These are phyloP conservation scores for Hanseniaspora sp. DNA, from an alignment of 1,139 yeast species.

Conservation along the genomic window DNA sequence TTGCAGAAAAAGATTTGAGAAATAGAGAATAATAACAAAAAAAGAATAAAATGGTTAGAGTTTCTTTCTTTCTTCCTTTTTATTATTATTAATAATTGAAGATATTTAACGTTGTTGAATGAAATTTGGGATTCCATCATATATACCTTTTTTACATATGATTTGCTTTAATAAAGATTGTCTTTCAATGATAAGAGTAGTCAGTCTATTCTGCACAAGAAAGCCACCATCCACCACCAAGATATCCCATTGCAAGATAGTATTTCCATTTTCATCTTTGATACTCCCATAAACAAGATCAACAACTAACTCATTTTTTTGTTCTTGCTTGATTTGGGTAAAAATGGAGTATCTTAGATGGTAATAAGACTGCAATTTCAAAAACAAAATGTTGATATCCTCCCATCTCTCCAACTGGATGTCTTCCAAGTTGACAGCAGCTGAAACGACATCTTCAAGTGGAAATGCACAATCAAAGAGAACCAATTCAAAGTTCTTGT, in stretches of 20 bases:
- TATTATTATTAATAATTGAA: too few relatives aligned
- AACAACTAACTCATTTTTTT: not conserved
- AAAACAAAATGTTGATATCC: not conserved
- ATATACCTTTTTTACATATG: constrained; percentile 2
- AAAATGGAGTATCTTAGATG: not conserved
- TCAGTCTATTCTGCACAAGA: not conserved
- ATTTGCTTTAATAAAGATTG: not conserved
- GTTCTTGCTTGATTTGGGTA: not conserved
- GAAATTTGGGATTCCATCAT: constrained; percentile 2
- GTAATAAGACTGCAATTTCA: constrained; percentile 3
- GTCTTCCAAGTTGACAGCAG: not conserved
- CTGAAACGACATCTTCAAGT: constrained; percentile 2
- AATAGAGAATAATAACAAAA: not conserved
- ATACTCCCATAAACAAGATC: not conserved
- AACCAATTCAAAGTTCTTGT: not conserved
- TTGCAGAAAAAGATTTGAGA: not conserved
- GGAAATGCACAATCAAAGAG: not conserved
- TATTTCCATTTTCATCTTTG: not conserved
- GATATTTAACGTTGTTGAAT: not conserved
- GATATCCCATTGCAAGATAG: constrained; percentile 1
- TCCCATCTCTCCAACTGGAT: not conserved
- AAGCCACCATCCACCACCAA: not conserved
- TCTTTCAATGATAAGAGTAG: not conserved
- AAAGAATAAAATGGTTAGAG: too few relatives aligned
- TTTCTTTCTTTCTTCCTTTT: too few relatives aligned